Base-by-base conservation (phyloP, 768 basidiomycete species). In the Xanthoconium stramineum region DNA sequence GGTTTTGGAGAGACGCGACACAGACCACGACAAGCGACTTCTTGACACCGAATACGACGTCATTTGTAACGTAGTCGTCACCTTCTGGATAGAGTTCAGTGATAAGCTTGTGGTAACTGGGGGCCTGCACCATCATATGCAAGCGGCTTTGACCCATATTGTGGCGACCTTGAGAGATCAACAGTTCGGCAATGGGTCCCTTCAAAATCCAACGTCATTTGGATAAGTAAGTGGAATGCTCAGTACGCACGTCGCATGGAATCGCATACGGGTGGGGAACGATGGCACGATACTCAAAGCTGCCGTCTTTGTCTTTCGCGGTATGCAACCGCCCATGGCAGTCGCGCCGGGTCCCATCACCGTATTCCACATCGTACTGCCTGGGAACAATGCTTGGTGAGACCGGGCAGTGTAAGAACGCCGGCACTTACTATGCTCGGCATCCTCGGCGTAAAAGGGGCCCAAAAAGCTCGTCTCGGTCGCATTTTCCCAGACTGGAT, bases 381-480 rank as follows among this genome's bases (percentile, higher is more conserved):
- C 61, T 91, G 58, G 37, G 11, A 14, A 13, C 1, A 13, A n/a
- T n/a, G n/a, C n/a, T n/a, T 48, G n/a, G 1, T 61, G 32, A 46
- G 48, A 29, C 30, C 14, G 7, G 29, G n/a, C n/a, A 19, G 9
- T 0, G 29, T 30, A 6, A 20, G 24, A 17, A 55, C 24, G 11
- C 24, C 0, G 24, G 15, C 15, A 68, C 83, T 63, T 62, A 90
- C 90, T 69, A 37, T 90, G 82, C 20, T 83, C 81, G 17, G 89
- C 83, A 64, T 93, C 90, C 19, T 85, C 84, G 3, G 89, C 89
- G 64, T 79, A 86, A 74, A 94, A 94, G 5, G 91, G 92, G 3
- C 91, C 91, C 28, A 94, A 78, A 11, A 94, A 85, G 20, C 85
- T 88, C 30, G 81, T 82, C 63, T 88, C 88, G 1, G 90, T 92